Conservation (phyloP, 2,329 filamentous ascomycete species). For the Xylariaceae sp. region DNA sequence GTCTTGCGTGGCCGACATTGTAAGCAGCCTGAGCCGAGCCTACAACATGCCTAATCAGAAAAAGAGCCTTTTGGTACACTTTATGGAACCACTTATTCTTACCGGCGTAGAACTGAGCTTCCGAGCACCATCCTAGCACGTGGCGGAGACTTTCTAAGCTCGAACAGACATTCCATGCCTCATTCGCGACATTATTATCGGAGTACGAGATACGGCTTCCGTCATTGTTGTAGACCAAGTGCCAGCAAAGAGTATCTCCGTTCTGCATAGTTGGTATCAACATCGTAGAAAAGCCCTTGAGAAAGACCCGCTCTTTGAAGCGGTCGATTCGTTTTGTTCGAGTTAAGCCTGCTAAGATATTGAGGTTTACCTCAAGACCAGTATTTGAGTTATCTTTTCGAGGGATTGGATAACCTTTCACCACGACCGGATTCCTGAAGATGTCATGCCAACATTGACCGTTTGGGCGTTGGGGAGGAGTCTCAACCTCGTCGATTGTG, state of each 20-base stretch:
- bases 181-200: neutral
- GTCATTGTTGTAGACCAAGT: neutral
- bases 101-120: constrained; percentile 5
- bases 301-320: neutral
- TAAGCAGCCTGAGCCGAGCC: too few species aligned
- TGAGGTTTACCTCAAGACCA: neutral
- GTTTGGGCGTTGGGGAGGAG: neutral
- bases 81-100: neutral
- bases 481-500: neutral
- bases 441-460: constrained; percentile 16
- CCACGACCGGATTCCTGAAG: constrained; percentile 1
- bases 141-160: too few species aligned
- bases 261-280: neutral
- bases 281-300: constrained; percentile 10
- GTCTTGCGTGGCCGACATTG: too few species aligned
- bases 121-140: neutral
- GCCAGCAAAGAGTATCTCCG: neutral
- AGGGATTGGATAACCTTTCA: constrained; percentile 2
- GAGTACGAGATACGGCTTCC: constrained; percentile 2
- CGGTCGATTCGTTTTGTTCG: neutral
- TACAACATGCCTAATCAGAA: too few species aligned
- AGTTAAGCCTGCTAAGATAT: neutral
- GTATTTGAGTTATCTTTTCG: neutral
- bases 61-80: too few species aligned
- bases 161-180: neutral